phyloP scores from a whole-genome alignment of 768 basidiomycete species.

The Tulasnella sp. region DNA sequence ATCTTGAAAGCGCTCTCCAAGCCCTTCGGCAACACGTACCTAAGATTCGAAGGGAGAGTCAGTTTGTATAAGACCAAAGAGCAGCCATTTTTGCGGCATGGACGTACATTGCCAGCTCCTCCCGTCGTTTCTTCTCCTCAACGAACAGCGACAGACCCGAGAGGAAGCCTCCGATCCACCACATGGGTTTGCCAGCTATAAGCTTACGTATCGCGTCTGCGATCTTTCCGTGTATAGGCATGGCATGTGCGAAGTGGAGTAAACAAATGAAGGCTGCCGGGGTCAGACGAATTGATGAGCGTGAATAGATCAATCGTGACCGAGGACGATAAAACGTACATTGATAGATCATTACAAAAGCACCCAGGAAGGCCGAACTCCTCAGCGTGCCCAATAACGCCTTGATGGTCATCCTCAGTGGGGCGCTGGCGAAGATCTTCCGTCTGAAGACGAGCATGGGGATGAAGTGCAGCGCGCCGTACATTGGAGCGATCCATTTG shows the following conservation, averaged over 20 bases:
- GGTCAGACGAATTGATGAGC: too few species aligned
- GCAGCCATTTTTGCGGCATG: too few species aligned
- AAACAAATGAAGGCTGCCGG: slow-evolving; percentile 21
- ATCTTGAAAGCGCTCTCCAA: slow-evolving; percentile 85
- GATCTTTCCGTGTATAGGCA: slow-evolving; percentile 14
- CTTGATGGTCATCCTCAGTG: slow-evolving; percentile 50
- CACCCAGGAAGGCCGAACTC: slow-evolving; percentile 78
- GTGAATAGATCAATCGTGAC: too few species aligned
- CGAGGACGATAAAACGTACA: too few species aligned
- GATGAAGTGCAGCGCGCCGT: slow-evolving; percentile 82
- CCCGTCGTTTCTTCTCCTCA: slow-evolving; percentile 79
- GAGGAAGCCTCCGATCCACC: slow-evolving; percentile 61
- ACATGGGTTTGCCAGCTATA: slow-evolving; percentile 57
- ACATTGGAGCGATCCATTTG: slow-evolving; percentile 64
- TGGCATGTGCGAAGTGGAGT: slow-evolving; percentile 3
- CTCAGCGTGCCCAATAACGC: slow-evolving; percentile 62
- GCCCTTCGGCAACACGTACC: slow-evolving; percentile 54
- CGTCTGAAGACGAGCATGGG: slow-evolving; percentile 78
- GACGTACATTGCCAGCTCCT: slow-evolving; percentile 89
- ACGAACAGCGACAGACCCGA: slow-evolving; percentile 71
- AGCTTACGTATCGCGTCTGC: slow-evolving; percentile 32
- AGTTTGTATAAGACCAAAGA: too few species aligned
- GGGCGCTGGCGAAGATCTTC: slow-evolving; percentile 50
- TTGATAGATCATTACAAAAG: slow-evolving; percentile 75
- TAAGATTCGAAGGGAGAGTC: slow-evolving; percentile 22